Base-by-base conservation (phyloP, 257 asterid species). In the Lycium barbarum region DNA sequence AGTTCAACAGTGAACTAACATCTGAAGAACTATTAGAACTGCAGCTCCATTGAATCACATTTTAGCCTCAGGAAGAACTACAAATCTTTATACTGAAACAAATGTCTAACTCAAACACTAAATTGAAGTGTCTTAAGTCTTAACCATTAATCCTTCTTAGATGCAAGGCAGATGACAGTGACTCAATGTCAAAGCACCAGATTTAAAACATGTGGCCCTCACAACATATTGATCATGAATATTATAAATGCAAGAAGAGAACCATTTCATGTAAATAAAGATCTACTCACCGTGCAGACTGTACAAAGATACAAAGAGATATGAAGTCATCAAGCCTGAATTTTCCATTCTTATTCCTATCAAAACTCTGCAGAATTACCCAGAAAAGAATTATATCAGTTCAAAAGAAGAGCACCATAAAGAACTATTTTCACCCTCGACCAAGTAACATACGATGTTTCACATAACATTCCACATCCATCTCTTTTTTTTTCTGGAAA, bases 311-410 rank as follows among this genome's bases (percentile, higher is more conserved):
- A 86, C 97, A 92, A 63, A 94, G 92, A 84, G 97, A 88, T 79
- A 94, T 94, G 89, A 94, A 92, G 85, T 88, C 94, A 67, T 93
- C 97, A 40, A 93, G 98, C 81, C 86, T 93, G 91, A 94, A 93
- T 84, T 90, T 92, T 68, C 98, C 98, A 54, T 87, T 90, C 87
- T 87, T 92, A 17, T 92, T 88, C 81, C 88, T 86, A 90, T 94
- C 97, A 89, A 94, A 94, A 89, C 97, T 93, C 98, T 94, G 92
- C 63, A 90, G 8, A n/a, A 80, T 40, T 80, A 43, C 43, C 62
- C 81, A 26, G 62, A 51, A 76, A 76, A 76, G 62, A 76, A 49
- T 51, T 22, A 76, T 49, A 76, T 74, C 85, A 70, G 83, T 54
- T 43, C 55, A 87, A 45, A 57, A 4, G 36, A 57, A 66, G 63